Base-by-base conservation (phyloP, 1,139 yeast species). In the Protomyces macrosporus region DNA sequence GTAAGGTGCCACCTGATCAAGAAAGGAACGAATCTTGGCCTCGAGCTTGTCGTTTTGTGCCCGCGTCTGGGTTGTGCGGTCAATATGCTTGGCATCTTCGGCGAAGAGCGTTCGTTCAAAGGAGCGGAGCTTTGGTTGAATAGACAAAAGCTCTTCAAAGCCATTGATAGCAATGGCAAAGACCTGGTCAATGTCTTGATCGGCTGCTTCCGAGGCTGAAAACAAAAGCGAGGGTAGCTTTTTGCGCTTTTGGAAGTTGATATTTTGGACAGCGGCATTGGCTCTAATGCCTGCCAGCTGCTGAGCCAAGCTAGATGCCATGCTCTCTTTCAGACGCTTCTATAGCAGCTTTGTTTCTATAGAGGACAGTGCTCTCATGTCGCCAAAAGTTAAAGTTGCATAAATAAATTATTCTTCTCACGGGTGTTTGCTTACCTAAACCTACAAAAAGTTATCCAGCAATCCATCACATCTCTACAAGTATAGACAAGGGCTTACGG, bases 161-260 rank as follows among this genome's bases (percentile, higher is more conserved):
- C 96, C 97, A 67, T 87, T 95, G 6, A 82, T 71, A 2, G 95
- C 88, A 65, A 84, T 82, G 64, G 85, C 83, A 72, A 82, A 88
- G 67, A 93, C 84, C 63, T 86, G 80, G 71, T 90, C 97, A 72
- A 84, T 90, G 74, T 95, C 98, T 77, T 95, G 98, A 45, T 91
- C 82, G 9, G 96, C 88, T 34, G 99, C 98, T 65, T 84, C 85
- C 72, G 87, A 85, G 7, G 97, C 82, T 60, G 90, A 96, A 74
- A 87, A 91, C 52, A 93, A 82, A 70, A 93, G 82, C 58, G 98
- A 93, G 7, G 58, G 53, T 7, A 60, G 53, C 58, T 35, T 34
- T 34, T 60, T 60, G 5, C 63, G 45, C 50, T 60, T 54, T 39
- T 53, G 63, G 23, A 54, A 53, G 12, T 40, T 60, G 58, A 51